Evolutionary conservation across 306 rosid genomes (phyloP), one percentile per base, ranked within the genome.

Genomic region (Fagus sylvatica): DNA sequence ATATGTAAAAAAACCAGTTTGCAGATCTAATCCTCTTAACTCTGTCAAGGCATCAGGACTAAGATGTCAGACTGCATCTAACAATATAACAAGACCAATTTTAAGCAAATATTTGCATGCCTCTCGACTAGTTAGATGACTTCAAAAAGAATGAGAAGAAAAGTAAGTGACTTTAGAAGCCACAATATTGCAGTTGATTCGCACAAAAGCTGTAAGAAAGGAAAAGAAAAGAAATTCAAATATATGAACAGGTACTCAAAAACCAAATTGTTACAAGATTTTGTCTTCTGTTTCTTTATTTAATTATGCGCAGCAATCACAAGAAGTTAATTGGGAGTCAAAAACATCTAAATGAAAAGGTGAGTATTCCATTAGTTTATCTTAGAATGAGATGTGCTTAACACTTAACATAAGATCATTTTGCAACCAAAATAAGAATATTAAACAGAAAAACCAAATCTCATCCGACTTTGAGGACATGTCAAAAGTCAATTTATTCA

Each of bases 1-100:
- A 22, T 32, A 70, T 34, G 51, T 59, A 46, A 78, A 78, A 42
- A 59, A 56, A 41, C 70, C 76, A 19, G 76, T 78, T 57, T 78
- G 81, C 12, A 78, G 7, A 70, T 78, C 71, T n/a, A 70, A 59
- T 43, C 76, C 81, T 7, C 1, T 43, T 39, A 70, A 69, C 16
- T 33, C 76, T 78, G 69, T 69, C 41, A 42, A 46, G 15, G 8
- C 46, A 73, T 43, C 1, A 4, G 4, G n/a, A 17, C 0, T 33
- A 61, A 61, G 68, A 33, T 33, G 19, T 33, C 8, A 61, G 19
- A 61, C 1, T 61, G 4, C 68, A 61, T 13, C 19, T 34, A 72
- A 22, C 10, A 66, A 0, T 7, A 60, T 68, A 10, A 74, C 28
- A 22, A 37, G 32, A 15, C 75, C 74, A 43, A 69, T 43, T 49